Evolutionary conservation across 345 rosid genomes (phyloP), one percentile per base, ranked within the genome.

Genomic region (Anacardium occidentale): DNA sequence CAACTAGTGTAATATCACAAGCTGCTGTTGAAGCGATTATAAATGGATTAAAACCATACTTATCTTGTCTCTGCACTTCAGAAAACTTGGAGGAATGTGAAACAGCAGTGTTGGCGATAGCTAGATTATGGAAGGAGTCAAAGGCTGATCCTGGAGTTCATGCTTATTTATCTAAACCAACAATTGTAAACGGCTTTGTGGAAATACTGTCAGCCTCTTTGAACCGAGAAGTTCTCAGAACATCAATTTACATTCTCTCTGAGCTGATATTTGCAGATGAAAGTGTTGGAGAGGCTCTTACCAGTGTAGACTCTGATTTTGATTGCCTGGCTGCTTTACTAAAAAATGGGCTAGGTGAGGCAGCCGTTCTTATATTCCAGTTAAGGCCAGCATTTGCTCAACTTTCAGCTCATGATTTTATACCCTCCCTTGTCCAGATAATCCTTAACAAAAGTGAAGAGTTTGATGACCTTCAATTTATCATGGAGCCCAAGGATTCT

Each of bases 1-100:
- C 94, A 20, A 87, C 90, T 5, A 89, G 91, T 76, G 89, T 85
- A 57, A 81, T 89, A 65, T 81, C 90, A 61, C 94, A 84, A 73
- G 94, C 86, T 29, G 77, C 80, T 5, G 66, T 72, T 11, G 94
- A 89, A 68, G 69, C 80, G 51, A 80, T 85, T 61, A 77, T 85
- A 54, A 84, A 70, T 40, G 88, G 83, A 11, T 70, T 89, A 68
- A 83, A 85, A 48, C 87, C 89, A 47, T 61, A 78, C 57, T 71
- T 85, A 55, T 82, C 90, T 13, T 77, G 87, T 72, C 81, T 89
- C 9, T 84, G 94, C 74, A 84, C 86, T 70, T 85, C 90, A 63
- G 88, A 87, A 45, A 77, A 83, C 80, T 78, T 89, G 59, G 78
- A 84, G 73, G 87, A 87, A 64, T 87, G 94, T 66, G 91, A 89